Percentiles rank a stretch among this genome's conserved stretches.
Evolutionary conservation across 805 yeast species (phyloP).

Genomic region (Nakazawaea sp.): DNA sequence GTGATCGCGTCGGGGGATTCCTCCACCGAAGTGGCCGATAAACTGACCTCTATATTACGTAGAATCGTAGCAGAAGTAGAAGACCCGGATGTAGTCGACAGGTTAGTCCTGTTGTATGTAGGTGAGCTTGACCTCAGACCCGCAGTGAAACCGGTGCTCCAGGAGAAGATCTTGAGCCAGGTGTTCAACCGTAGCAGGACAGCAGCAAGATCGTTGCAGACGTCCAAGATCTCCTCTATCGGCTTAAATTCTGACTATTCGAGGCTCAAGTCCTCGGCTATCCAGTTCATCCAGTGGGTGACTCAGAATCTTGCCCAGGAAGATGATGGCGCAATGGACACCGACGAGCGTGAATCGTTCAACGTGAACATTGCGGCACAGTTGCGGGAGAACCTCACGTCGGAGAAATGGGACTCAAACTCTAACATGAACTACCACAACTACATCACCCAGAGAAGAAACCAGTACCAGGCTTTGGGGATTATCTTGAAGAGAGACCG

Average conservation of each 20-base stretch:
- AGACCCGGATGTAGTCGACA: conserved; percentile 32
- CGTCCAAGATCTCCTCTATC: conserved; percentile 44
- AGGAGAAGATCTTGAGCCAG: conserved; percentile 48
- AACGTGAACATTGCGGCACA: conserved; percentile 41
- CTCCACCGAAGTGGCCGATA: conserved; percentile 45
- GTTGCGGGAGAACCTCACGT: conserved; percentile 42
- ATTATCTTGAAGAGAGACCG: conserved; percentile 44
- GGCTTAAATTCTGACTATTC: conserved; percentile 54
- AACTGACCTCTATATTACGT: conserved; percentile 43
- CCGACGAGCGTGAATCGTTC: conserved; percentile 20
- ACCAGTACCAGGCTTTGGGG: conserved; percentile 77
- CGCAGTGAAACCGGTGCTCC: conserved; percentile 47
- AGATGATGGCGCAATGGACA: conserved; percentile 12
- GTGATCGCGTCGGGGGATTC: conserved; percentile 61
- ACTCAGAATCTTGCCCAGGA: conserved; percentile 17
- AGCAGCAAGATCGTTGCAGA: conserved; percentile 35
- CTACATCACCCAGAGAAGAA: conserved; percentile 40
- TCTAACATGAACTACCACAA: conserved; percentile 27
- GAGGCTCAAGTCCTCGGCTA: conserved; percentile 48
- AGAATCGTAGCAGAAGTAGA: conserved; percentile 49
- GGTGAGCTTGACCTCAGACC: conserved; percentile 40
- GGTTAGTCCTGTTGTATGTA: conserved; percentile 38
- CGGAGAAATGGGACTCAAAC: conserved; percentile 22
- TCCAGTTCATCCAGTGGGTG: conserved; percentile 62
- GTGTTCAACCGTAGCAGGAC: conserved; percentile 46